Conservation (phyloP, 2,329 filamentous ascomycete genomes). For the Coleophoma eucalyptorum region DNA sequence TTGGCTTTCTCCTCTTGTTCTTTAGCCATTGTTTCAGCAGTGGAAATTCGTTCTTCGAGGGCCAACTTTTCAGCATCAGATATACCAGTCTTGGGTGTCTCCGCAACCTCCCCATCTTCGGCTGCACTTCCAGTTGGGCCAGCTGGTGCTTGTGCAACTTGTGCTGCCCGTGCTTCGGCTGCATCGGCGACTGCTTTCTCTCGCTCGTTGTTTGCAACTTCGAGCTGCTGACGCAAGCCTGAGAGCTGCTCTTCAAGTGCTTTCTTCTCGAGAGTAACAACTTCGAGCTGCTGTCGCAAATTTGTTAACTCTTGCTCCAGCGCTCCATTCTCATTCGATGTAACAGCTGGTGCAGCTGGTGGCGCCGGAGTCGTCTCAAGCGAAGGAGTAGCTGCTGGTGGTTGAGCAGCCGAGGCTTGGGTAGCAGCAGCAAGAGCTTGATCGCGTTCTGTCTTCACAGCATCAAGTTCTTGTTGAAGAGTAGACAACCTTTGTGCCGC, state of each 20-base stretch:
- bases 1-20: constrained; percentile 59
- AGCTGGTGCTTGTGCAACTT: constrained; percentile 20
- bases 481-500: constrained; percentile 29
- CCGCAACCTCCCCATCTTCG: constrained; percentile 54
- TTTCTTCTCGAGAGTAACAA: constrained; percentile 63
- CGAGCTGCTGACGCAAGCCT: constrained; percentile 53
- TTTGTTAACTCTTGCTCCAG: constrained; percentile 46
- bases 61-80: constrained; percentile 56
- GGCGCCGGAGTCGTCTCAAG: constrained; percentile 26
- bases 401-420: constrained; percentile 17
- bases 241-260: constrained; percentile 61
- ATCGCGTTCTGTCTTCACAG: constrained; percentile 40
- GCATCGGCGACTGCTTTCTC: constrained; percentile 40
- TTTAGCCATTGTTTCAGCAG: constrained; percentile 56
- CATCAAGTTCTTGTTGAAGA: constrained; percentile 35
- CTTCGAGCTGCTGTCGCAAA: constrained; percentile 59
- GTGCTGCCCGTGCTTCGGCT: constrained; percentile 39
- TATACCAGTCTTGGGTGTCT: constrained; percentile 27
- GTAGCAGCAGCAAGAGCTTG: constrained; percentile 27
- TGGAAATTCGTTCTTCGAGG: constrained; percentile 59
- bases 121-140: constrained; percentile 41
- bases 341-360: constrained; percentile 39
- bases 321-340: constrained; percentile 46
- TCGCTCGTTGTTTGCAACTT: constrained; percentile 57
- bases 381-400: constrained; percentile 12